Conservation (phyloP, 768 basidiomycete species). For the Baorangia bicolor region DNA sequence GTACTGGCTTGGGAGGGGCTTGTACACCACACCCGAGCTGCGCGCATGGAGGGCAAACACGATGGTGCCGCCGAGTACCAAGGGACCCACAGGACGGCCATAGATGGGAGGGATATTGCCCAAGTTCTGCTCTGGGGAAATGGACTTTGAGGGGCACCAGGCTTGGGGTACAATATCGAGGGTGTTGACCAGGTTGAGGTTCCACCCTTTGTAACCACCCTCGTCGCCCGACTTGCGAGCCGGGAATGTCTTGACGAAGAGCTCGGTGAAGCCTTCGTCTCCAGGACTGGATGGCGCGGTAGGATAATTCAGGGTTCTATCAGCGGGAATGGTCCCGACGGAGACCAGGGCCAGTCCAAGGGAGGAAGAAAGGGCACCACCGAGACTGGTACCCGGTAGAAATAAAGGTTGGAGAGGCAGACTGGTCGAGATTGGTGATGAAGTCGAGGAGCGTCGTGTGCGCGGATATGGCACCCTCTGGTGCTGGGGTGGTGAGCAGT, state of each 20-base stretch:
- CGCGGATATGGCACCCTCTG: neutral
- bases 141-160: neutral
- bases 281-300: slow-evolving; percentile 12
- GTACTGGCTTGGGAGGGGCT: slow-evolving; percentile 7
- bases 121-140: slow-evolving; percentile 11
- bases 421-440: neutral
- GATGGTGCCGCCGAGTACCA: neutral
- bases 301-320: slow-evolving; percentile 39
- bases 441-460: slow-evolving; percentile 10
- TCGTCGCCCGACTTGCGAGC: neutral
- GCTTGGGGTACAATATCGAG: slow-evolving; percentile 15
- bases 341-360: slow-evolving; percentile 9
- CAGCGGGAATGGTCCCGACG: neutral
- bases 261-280: neutral
- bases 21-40: neutral
- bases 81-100: neutral
- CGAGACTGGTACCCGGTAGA: slow-evolving; percentile 13
- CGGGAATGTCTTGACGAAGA: slow-evolving; percentile 5
- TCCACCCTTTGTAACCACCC: slow-evolving; percentile 12
- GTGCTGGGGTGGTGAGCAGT: slow-evolving; percentile 1
- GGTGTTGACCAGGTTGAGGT: slow-evolving; percentile 18
- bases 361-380: slow-evolving; percentile 9
- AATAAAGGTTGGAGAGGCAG: neutral
- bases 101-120: slow-evolving; percentile 13
- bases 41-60: neutral